Evolutionary conservation across 352 stramenopile species (phyloP), one percentile per base, ranked within the genome.

Genomic region (Pythium sp.): DNA sequence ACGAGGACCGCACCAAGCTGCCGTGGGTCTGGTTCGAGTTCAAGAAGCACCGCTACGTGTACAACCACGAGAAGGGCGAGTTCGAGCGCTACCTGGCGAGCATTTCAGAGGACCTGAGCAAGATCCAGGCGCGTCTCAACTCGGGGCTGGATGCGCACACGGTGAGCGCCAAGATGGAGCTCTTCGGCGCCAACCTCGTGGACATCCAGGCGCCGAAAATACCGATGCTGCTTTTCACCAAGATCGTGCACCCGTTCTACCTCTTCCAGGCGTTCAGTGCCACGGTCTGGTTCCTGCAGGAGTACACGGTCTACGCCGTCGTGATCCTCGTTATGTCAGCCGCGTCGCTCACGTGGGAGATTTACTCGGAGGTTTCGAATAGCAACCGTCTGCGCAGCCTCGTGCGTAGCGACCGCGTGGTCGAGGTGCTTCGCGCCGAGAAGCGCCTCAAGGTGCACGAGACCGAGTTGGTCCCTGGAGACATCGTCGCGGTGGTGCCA

Each of bases 241-340:
- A 92, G 62, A 67, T 92, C 28, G 54, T 90, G n/a, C 86, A 93
- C 36, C 86, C 83, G 56, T 93, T 92, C 69, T 93, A 93, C 71
- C 69, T 93, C 22, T 92, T 93, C 67, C 83, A 93, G 67, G 65
- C 89, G n/a, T 61, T 81, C 36, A 91, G 84, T 51, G 81, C 79
- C 5, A 24, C 84, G 22, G 74, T 94, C 47, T 94, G 86, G 86
- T 68, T 92, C 43, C 76, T 72, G 43, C 82, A 92, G 67, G 61
- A 56, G 6, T 94, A 94, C 60, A 81, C 68, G 30, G 81, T 81
- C 2, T 93, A 93, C 62, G 77, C 86, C 20, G 56, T 86, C 36
- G 72, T 90, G 20, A 87, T 93, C 56, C 54, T 88, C 24, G 58
- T 70, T n/a, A 77, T 90, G 51, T 92, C 86, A 55, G 73, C 74